Percentiles rank a stretch among this genome's conserved stretches.
These are phyloP conservation scores for Theobroma cacao DNA, from an alignment of 345 rosid species.

Conservation along the genomic window DNA sequence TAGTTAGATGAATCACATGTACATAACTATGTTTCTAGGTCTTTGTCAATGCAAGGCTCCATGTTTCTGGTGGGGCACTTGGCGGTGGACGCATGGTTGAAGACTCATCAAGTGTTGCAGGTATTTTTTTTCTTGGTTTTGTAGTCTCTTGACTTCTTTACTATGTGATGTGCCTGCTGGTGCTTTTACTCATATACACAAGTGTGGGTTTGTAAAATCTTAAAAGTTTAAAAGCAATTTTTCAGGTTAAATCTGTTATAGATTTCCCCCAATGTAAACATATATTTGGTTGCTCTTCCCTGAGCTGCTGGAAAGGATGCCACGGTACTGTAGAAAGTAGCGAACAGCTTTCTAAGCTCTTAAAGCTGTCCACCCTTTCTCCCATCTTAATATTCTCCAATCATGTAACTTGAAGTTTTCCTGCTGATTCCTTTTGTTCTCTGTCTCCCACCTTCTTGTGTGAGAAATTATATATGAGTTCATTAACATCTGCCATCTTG, in stretches of 20 bases:
- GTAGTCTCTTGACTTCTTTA: neutral
- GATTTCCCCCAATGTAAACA: neutral
- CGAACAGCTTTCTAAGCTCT: neutral
- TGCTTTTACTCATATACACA: neutral
- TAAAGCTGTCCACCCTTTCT: neutral
- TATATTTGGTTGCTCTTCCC: neutral
- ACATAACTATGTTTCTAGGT: constrained; percentile 48
- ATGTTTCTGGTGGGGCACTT: constrained; percentile 99
- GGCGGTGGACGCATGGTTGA: constrained; percentile 99
- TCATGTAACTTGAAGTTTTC: neutral
- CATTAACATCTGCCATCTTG: neutral
- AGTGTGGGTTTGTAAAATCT: neutral
- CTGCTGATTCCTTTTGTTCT: neutral
- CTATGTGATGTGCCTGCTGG: neutral
- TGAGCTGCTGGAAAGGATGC: neutral
- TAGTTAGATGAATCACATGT: constrained; percentile 12
- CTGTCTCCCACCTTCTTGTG: neutral
- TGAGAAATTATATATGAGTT: neutral
- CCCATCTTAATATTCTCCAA: neutral
- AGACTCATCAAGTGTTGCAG: constrained; percentile 97
- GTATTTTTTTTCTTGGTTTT: constrained; percentile 36
- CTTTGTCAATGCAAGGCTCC: constrained; percentile 97
- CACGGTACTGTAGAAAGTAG: neutral
- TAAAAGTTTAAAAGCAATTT: neutral
- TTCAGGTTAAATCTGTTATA: neutral